phyloP scores from a whole-genome alignment of 129 eudicot species.

The Tagetes erecta region DNA sequence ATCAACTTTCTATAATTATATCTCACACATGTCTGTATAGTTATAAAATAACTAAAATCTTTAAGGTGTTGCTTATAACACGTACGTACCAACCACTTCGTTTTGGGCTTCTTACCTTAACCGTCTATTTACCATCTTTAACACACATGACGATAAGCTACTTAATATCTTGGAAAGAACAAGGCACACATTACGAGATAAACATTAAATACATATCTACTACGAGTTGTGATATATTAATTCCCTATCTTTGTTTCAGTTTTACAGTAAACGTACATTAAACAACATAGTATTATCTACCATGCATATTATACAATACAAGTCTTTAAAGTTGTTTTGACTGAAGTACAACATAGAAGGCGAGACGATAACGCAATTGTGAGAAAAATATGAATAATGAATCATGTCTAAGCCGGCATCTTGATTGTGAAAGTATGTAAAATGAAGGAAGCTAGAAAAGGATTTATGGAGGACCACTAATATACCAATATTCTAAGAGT shows the following conservation, averaged over 20 bases:
- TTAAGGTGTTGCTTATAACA: background rate
- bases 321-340: background rate
- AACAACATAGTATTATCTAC: no score
- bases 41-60: background rate
- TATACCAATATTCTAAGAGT: conserved; percentile 12
- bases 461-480: conserved; percentile 8
- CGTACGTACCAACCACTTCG: no score
- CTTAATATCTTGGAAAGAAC: background rate
- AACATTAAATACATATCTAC: background rate
- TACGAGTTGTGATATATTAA: background rate
- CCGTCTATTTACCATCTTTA: background rate
- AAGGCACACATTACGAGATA: background rate
- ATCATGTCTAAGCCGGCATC: background rate
- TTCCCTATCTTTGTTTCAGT: background rate
- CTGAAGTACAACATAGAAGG: background rate
- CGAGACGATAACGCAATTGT: background rate
- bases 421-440: conserved; percentile 16
- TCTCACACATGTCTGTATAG: background rate
- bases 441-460: conserved; percentile 16
- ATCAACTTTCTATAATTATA: background rate
- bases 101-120: background rate
- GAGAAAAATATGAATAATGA: background rate
- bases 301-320: background rate
- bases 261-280: background rate
- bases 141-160: background rate